Conservation (phyloP, 768 basidiomycete genomes). For the Boletus tomentosulus region DNA sequence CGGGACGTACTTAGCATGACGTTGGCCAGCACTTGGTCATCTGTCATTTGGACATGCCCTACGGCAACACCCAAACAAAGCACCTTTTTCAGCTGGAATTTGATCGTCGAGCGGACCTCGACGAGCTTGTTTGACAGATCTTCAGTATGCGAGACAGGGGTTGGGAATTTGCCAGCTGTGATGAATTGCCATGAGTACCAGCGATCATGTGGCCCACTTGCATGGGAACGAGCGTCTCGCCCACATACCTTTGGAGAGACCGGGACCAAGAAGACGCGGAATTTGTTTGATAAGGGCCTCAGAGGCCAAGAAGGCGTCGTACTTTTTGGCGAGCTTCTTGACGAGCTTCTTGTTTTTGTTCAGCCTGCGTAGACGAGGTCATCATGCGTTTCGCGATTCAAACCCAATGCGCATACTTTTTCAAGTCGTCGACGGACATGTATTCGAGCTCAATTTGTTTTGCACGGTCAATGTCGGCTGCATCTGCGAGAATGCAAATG, state of each 20-base stretch:
- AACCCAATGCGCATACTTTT: slow-evolving; percentile 64
- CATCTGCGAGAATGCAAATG: slow-evolving; percentile 99
- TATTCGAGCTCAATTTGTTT: slow-evolving; percentile 98
- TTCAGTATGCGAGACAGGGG: slow-evolving; percentile 89
- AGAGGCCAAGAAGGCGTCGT: slow-evolving; percentile 97
- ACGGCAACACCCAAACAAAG: slow-evolving; percentile 98
- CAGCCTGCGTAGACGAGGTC: slow-evolving; percentile 48
- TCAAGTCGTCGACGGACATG: slow-evolving; percentile 99
- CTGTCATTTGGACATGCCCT: slow-evolving; percentile 95
- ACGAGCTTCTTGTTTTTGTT: slow-evolving; percentile 99
- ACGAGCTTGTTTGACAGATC: slow-evolving; percentile 86
- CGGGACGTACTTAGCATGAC: slow-evolving; percentile 85
- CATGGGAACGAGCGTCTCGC: background rate
- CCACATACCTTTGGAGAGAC: slow-evolving; percentile 89
- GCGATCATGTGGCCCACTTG: background rate
- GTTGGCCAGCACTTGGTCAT: slow-evolving; percentile 95
- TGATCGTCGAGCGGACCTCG: slow-evolving; percentile 98
- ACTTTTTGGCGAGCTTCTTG: slow-evolving; percentile 99
- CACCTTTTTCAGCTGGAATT: slow-evolving; percentile 99
- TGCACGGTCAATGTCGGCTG: slow-evolving; percentile 96
- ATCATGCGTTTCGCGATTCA: background rate
- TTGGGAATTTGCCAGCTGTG: slow-evolving; percentile 96
- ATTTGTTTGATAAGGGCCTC: slow-evolving; percentile 99
- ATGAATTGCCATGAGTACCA: background rate
- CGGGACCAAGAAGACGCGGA: slow-evolving; percentile 97